Percentiles rank a stretch among this genome's conserved stretches.
phyloP scores from a whole-genome alignment of 495 filamentous ascomycete genomes.

The Hypoxylon fuscum region DNA sequence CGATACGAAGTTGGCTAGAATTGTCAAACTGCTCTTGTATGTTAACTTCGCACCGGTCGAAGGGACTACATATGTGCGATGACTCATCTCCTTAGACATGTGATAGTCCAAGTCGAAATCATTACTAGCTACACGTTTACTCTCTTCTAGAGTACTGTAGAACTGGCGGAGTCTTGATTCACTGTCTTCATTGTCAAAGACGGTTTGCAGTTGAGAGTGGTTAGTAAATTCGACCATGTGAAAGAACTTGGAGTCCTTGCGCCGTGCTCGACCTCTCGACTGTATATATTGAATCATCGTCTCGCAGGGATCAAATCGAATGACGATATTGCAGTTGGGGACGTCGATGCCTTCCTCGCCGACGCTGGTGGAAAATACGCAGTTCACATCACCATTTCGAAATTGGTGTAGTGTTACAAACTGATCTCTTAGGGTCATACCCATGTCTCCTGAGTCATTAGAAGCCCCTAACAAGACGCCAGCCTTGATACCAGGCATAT shows the following conservation, averaged over 20 bases:
- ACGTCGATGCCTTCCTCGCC: constrained; percentile 97
- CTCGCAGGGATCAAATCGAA: constrained; percentile 88
- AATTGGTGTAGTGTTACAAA: constrained; percentile 80
- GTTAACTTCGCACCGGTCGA: constrained; percentile 82
- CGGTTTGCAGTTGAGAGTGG: constrained; percentile 59
- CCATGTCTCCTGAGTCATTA: constrained; percentile 44
- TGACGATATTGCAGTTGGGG: constrained; percentile 90
- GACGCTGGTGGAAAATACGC: constrained; percentile 89
- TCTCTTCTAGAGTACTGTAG: constrained; percentile 77
- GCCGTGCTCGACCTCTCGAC: constrained; percentile 88
- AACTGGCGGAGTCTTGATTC: constrained; percentile 74
- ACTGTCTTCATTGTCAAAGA: constrained; percentile 64
- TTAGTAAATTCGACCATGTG: constrained; percentile 83
- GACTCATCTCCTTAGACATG: constrained; percentile 62
- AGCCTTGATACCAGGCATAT: constrained; percentile 67
- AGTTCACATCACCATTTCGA: constrained; percentile 82
- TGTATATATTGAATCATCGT: constrained; percentile 97
- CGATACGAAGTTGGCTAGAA: constrained; percentile 68
- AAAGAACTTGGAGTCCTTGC: constrained; percentile 78
- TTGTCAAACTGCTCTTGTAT: constrained; percentile 72
- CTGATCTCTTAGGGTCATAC: constrained; percentile 75
- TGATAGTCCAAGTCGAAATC: constrained; percentile 65
- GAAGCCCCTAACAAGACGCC: constrained; percentile 65
- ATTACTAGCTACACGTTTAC: constrained; percentile 73
- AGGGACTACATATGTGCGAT: constrained; percentile 68